Percentiles rank a stretch among this genome's conserved stretches.
These are phyloP conservation scores for Talaromyces sp. DNA, from an alignment of 2,329 filamentous ascomycete species.

Conservation along the genomic window DNA sequence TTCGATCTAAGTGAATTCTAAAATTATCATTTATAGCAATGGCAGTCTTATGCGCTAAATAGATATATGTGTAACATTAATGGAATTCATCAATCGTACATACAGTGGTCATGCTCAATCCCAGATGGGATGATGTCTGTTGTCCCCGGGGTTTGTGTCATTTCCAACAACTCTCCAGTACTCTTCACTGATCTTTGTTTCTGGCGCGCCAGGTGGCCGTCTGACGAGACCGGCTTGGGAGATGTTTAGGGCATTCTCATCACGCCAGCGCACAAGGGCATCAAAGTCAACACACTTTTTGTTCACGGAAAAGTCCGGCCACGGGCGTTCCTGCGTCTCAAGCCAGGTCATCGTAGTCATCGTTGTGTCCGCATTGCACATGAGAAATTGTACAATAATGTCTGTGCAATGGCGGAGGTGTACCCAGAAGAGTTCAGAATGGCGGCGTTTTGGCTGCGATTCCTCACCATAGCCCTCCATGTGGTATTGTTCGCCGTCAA, in stretches of 20 bases:
- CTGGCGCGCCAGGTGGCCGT: conserved; percentile 5
- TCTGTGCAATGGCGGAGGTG: conserved; percentile 33
- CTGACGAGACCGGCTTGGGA: conserved; percentile 6
- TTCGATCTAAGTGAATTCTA: neutral
- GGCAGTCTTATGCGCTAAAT: neutral
- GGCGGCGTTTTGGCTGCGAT: conserved; percentile 13
- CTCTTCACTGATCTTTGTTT: conserved; percentile 5
- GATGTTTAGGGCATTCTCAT: conserved; percentile 10
- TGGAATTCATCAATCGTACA: neutral
- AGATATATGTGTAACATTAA: neutral
- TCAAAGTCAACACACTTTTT: conserved; percentile 27
- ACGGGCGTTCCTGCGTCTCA: conserved; percentile 22
- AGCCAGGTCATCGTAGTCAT: conserved; percentile 29
- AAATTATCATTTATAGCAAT: neutral
- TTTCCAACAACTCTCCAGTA: conserved; percentile 11
- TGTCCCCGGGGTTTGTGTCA: conserved; percentile 7
- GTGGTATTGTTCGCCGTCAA: conserved; percentile 8
- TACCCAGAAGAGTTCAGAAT: conserved; percentile 12
- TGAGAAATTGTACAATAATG: conserved; percentile 28
- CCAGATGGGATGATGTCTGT: conserved; percentile 9
- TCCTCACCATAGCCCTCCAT: conserved; percentile 9
- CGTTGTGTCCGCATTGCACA: conserved; percentile 26
- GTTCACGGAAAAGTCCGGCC: conserved; percentile 27
- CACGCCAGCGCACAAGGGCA: conserved; percentile 11
- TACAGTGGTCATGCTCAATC: neutral